Base-by-base conservation (phyloP, 176 grass and related monocot genomes). In the Eremochloa ophiuroides region DNA sequence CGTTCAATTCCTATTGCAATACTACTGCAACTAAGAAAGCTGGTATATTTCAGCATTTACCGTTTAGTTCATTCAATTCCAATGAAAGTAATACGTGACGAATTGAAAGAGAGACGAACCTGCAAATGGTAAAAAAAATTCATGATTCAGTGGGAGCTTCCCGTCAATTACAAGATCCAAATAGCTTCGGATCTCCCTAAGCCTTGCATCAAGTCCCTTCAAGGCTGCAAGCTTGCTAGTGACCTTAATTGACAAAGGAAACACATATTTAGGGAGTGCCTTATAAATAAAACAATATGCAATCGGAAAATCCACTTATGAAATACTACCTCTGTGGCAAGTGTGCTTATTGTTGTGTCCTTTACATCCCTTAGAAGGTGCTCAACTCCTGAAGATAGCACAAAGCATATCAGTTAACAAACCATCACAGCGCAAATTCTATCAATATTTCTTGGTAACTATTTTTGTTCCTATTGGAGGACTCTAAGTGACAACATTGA, bases 61-160 rank as follows among this genome's bases (percentile, higher is more conserved):
- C 10, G 22, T 10, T 4, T 23, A 56, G 53, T 56, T 56, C 53
- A 56, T 23, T 56, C 8, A n/a, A 53, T 53, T 53, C 17, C 50
- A 22, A 56, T 23, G 53, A 23, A 23, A 56, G 28, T 5, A 6
- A 44, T 58, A 30, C 42, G 44, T 18, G 43, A n/a, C 25, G 66
- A 75, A 75, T 33, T 17, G 23, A 0, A 59, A 58, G 34, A 29
- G 3, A 77, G 12, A 23, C 44, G 4, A 85, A 95, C 95, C 95
- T 98, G 95, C 86, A 95, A 89, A 46, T 98, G 92, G 87, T 98
- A 98, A 71, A 98, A 77, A n/a, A 79, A 98, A 93, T 62, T 98
- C 92, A 62, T 98, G 95, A 86, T 98, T 98, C 53, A 98, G 84
- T 47, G 95, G 92, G 61, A 98, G 90, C 47, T 95, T 98, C 43